Evolutionary conservation across 2,329 filamentous ascomycete species (phyloP).

Genomic region (Pseudonectria foliicola): DNA sequence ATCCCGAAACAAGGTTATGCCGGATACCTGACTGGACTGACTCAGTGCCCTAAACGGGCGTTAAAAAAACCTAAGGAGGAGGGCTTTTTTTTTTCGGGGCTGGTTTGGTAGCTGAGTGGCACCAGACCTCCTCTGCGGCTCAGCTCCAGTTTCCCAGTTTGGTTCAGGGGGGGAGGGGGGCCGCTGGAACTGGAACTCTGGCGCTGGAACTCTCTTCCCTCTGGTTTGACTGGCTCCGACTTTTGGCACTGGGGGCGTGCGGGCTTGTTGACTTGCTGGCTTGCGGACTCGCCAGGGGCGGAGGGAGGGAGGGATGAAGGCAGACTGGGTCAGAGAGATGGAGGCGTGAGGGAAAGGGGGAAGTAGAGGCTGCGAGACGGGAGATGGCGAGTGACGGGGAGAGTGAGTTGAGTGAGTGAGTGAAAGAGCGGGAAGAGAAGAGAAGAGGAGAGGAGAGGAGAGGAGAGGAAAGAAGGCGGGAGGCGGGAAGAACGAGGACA

Average conservation of each 20-base stretch:
- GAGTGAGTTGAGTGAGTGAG: neutral
- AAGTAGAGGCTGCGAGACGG: conserved; percentile 8
- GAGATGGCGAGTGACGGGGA: neutral
- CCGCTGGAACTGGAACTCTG: too few relatives aligned
- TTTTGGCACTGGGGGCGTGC: too few relatives aligned
- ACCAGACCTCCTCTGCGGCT: conserved; percentile 15
- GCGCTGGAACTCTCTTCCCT: too few relatives aligned
- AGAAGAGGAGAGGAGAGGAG: conserved; percentile 5
- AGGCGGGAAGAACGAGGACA: neutral
- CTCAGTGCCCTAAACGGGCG: conserved; percentile 27
- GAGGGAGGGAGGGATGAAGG: conserved; percentile 7
- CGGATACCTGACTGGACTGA: conserved; percentile 24
- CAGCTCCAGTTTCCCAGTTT: neutral
- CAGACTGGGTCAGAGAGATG: neutral
- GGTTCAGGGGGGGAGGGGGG: too few relatives aligned
- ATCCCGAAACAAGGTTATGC: conserved; percentile 35
- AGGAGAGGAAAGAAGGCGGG: conserved; percentile 3
- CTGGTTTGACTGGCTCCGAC: too few relatives aligned
- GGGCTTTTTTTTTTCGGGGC: conserved; percentile 21
- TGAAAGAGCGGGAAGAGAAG: too few relatives aligned
- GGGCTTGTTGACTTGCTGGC: too few relatives aligned
- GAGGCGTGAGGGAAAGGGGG: neutral
- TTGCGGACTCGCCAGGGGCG: too few relatives aligned
- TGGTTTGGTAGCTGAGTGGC: conserved; percentile 11
- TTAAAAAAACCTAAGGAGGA: conserved; percentile 15